Conservation (phyloP, 176 grass and related monocot species). For the Pontederia paniculata region DNA sequence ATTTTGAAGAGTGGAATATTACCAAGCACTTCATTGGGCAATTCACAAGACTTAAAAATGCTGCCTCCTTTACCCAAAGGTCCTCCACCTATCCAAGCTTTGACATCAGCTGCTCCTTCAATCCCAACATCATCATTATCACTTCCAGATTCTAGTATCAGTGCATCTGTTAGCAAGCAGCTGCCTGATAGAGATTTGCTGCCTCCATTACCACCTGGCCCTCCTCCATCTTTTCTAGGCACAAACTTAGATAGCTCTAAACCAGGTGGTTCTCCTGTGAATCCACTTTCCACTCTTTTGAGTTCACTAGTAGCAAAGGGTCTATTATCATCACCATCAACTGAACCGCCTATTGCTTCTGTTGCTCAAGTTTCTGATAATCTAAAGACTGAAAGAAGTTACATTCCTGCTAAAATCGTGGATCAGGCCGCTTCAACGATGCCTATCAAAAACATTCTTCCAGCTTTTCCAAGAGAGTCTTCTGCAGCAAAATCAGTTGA, state of each 20-base stretch:
- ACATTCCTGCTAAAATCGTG: conserved; percentile 1
- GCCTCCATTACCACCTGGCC: conserved; percentile 58
- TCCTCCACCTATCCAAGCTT: conserved; percentile 19
- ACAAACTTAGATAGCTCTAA: conserved; percentile 16
- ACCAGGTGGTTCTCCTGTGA: conserved; percentile 10
- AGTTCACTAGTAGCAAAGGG: conserved; percentile 91
- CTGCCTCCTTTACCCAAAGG: conserved; percentile 38
- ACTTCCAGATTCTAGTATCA: not conserved
- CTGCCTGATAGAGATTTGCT: conserved; percentile 19
- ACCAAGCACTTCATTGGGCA: conserved; percentile 17
- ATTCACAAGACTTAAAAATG: conserved; percentile 21
- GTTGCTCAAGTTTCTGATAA: conserved; percentile 19
- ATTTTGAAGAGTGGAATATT: conserved; percentile 53
- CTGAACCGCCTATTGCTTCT: conserved; percentile 26
- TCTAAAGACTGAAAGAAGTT: conserved; percentile 6
- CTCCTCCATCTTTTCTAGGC: conserved; percentile 17
- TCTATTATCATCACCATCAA: conserved; percentile 58
- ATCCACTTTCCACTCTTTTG: conserved; percentile 73
- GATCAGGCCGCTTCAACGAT: conserved; percentile 19
- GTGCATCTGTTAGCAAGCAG: conserved; percentile 3
- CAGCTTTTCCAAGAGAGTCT: conserved; percentile 23
- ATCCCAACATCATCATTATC: conserved; percentile 17
- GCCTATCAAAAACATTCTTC: conserved; percentile 2
- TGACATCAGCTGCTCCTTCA: conserved; percentile 10
- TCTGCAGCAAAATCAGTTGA: conserved; percentile 14